Percentiles rank a stretch among this genome's conserved stretches.
Conservation (phyloP, 352 stramenopile genomes). For the Phytopythium ostracodes region DNA sequence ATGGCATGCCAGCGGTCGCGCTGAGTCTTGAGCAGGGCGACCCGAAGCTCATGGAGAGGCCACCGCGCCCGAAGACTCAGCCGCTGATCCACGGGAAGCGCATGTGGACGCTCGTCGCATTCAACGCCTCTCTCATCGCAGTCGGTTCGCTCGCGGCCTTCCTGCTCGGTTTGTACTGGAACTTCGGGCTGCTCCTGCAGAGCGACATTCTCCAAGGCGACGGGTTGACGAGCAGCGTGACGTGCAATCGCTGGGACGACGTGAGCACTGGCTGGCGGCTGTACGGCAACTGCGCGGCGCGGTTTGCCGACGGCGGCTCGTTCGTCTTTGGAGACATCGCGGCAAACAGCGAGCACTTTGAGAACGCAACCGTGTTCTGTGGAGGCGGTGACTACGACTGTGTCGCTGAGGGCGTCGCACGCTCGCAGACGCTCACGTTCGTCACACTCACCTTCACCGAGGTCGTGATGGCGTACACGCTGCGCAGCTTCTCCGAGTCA, state of each 20-base stretch:
- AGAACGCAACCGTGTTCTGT: conserved; percentile 17
- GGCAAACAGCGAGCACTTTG: conserved; percentile 3
- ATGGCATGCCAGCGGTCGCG: conserved; percentile 55
- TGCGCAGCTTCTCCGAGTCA: conserved; percentile 25
- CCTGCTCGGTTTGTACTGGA: conserved; percentile 41
- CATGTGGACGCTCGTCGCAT: conserved; percentile 31
- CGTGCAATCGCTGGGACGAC: conserved; percentile 20
- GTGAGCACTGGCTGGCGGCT: conserved; percentile 18
- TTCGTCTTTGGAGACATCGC: conserved; percentile 16
- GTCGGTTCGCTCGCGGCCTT: conserved; percentile 21
- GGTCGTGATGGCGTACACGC: conserved; percentile 31
- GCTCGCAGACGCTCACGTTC: conserved; percentile 33
- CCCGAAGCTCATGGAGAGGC: conserved; percentile 34
- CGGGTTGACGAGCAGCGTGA: conserved; percentile 4
- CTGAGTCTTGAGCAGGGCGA: conserved; percentile 45
- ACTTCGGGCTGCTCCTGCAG: conserved; percentile 30
- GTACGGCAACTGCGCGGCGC: conserved; percentile 22
- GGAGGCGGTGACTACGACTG: conserved; percentile 26
- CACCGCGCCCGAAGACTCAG: conserved; percentile 30
- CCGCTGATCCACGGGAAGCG: conserved; percentile 28
- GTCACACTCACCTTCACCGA: conserved; percentile 23
- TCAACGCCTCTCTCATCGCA: conserved; percentile 30
- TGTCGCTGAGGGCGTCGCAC: conserved; percentile 20
- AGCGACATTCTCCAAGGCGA: conserved; percentile 27
- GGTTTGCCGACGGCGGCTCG: conserved; percentile 14